These are phyloP conservation scores for Mrakiaceae sp. DNA, from an alignment of 1,284 basidiomycete species.

Conservation along the genomic window DNA sequence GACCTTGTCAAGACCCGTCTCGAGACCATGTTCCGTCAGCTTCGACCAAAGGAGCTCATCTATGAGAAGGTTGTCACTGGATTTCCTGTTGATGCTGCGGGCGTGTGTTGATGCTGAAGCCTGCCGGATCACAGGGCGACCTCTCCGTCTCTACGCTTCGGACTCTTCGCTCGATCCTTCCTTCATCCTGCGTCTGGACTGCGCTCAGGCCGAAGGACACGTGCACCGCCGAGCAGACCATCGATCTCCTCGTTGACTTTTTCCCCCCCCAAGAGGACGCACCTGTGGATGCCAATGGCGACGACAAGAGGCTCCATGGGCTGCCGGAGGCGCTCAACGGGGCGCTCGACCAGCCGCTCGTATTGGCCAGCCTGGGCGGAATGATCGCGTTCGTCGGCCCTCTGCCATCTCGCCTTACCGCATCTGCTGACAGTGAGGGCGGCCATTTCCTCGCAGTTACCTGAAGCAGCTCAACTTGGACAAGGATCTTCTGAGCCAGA, in stretches of 20 bases:
- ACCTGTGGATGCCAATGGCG: conserved; percentile 40
- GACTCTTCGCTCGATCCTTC: conserved; percentile 65
- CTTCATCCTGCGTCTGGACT: conserved; percentile 74
- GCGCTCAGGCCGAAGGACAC: conserved; percentile 63
- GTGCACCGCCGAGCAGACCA: conserved; percentile 62
- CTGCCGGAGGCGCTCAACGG: conserved; percentile 33
- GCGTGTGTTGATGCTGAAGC: neutral
- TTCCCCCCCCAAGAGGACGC: conserved; percentile 37
- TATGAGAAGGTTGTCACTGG: conserved; percentile 63
- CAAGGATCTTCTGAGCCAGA: conserved; percentile 81
- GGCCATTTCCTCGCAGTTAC: conserved; percentile 44
- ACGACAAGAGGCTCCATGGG: conserved; percentile 30
- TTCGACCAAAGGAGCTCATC: conserved; percentile 84
- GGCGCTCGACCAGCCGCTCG: conserved; percentile 15
- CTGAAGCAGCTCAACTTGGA: conserved; percentile 85
- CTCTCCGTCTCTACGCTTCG: conserved; percentile 69
- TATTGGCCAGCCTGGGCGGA: conserved; percentile 7
- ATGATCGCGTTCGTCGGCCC: neutral
- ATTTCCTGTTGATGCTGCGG: neutral
- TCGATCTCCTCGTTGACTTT: conserved; percentile 56
- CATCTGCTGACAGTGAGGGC: neutral
- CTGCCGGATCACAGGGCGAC: conserved; percentile 49
- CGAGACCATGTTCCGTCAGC: conserved; percentile 86
- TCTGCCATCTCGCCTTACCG: too few species aligned
- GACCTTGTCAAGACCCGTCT: conserved; percentile 84